phyloP scores from a whole-genome alignment of 805 yeast species.

The Lachancea sp. region DNA sequence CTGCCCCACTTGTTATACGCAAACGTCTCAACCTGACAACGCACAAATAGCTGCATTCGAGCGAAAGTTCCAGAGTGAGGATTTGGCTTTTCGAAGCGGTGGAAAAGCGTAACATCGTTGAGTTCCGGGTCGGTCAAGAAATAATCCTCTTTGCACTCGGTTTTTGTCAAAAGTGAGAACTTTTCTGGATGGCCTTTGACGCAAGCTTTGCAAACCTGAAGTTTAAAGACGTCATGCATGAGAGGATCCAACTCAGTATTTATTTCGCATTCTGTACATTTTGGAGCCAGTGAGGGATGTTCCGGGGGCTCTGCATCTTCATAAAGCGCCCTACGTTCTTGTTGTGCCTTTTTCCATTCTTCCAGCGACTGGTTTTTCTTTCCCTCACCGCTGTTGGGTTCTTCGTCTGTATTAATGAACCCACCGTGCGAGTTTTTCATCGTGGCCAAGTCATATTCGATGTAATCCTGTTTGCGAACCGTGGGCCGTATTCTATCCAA shows the following conservation, averaged over 20 bases:
- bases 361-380: conserved; percentile 39
- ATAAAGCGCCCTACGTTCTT: conserved; percentile 46
- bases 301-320: conserved; percentile 64
- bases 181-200: conserved; percentile 72
- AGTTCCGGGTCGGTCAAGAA: conserved; percentile 90
- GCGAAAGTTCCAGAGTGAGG: conserved; percentile 88
- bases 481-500: conserved; percentile 37
- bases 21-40: conserved; percentile 89
- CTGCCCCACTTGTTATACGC: conserved; percentile 96
- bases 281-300: conserved; percentile 67
- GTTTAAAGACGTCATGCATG: conserved; percentile 57
- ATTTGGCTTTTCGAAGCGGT: conserved; percentile 81
- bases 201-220: conserved; percentile 78
- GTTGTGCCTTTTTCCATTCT: conserved; percentile 53
- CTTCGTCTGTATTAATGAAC: conserved; percentile 42
- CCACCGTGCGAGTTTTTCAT: conserved; percentile 90
- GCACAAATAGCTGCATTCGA: conserved; percentile 83
- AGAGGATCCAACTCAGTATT: conserved; percentile 70
- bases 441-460: conserved; percentile 83
- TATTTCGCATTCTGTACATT: conserved; percentile 76
- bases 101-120: conserved; percentile 58
- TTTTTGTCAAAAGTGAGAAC: conserved; percentile 84
- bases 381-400: conserved; percentile 29
- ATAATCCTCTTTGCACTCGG: conserved; percentile 92
- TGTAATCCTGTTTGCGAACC: conserved; percentile 58